Conservation (phyloP, 1,284 basidiomycete genomes). For the Tausonia pullulans region DNA sequence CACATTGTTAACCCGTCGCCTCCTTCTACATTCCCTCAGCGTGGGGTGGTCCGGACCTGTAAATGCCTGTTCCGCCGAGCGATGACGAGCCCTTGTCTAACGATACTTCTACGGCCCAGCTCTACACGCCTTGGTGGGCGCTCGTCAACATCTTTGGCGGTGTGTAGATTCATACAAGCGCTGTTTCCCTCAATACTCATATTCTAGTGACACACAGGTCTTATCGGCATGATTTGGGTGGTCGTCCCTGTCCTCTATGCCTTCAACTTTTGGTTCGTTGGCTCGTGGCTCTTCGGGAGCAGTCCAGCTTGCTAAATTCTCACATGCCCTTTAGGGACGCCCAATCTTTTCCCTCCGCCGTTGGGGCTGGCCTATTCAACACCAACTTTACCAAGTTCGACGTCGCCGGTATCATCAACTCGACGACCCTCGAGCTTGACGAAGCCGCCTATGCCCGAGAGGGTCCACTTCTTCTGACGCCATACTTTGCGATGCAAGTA, state of each 20-base stretch:
- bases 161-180: too few relatives aligned
- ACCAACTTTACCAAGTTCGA: conserved; percentile 32
- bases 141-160: conserved; percentile 31
- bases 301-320: conserved; percentile 21
- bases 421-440: conserved; percentile 35
- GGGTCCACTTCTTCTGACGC: conserved; percentile 39
- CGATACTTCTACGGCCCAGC: not conserved
- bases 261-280: conserved; percentile 36
- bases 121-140: conserved; percentile 43
- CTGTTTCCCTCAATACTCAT: too few relatives aligned
- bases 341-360: conserved; percentile 31
- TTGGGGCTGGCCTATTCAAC: conserved; percentile 32
- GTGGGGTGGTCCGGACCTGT: conserved; percentile 24
- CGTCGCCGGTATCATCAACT: conserved; percentile 31
- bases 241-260: conserved; percentile 33
- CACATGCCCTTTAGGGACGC: conserved; percentile 27
- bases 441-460: conserved; percentile 32
- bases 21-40: conserved; percentile 26
- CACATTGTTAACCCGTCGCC: too few relatives aligned
- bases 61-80: too few relatives aligned
- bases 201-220: not conserved
- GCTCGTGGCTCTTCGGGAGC: conserved; percentile 35
- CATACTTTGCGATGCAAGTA: conserved; percentile 34
- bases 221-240: conserved; percentile 39
- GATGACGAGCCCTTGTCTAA: too few relatives aligned